phyloP scores from a whole-genome alignment of 495 filamentous ascomycete genomes.

The Rhizodiscina lignyota region DNA sequence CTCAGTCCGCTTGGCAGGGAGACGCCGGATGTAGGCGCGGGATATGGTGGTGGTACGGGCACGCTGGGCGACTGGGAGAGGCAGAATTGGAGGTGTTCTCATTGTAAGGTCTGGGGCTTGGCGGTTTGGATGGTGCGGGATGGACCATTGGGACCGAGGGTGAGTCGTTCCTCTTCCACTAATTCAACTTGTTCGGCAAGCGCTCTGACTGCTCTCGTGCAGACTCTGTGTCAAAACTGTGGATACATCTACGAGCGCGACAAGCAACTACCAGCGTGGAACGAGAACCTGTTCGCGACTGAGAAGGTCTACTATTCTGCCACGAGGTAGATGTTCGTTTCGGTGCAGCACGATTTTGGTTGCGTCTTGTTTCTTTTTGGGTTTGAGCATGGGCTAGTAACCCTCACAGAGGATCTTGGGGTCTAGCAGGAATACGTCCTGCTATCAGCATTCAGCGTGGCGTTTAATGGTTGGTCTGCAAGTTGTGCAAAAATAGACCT shows the following conservation, averaged over 20 bases:
- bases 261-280: conserved; percentile 68
- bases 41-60: conserved; percentile 46
- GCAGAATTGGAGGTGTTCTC: conserved; percentile 72
- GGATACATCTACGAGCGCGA: conserved; percentile 77
- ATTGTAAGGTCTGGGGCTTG: conserved; percentile 76
- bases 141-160: conserved; percentile 69
- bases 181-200: background rate
- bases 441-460: too few relatives aligned
- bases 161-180: conserved; percentile 28
- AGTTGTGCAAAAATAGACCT: too few relatives aligned
- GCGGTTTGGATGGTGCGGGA: conserved; percentile 91
- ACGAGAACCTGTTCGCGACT: conserved; percentile 54
- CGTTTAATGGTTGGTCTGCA: too few relatives aligned
- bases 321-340: too few relatives aligned
- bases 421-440: too few relatives aligned
- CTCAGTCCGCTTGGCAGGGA: conserved; percentile 59
- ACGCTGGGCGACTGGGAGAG: conserved; percentile 70
- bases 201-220: conserved; percentile 5
- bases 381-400: too few relatives aligned
- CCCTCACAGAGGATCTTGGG: too few relatives aligned
- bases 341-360: too few relatives aligned
- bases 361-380: too few relatives aligned
- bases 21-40: conserved; percentile 51
- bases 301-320: too few relatives aligned
- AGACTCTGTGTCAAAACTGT: conserved; percentile 93